These are phyloP conservation scores for Rhizopus microsporus DNA, from an alignment of 371 early-diverging fungal species.

Conservation along the genomic window DNA sequence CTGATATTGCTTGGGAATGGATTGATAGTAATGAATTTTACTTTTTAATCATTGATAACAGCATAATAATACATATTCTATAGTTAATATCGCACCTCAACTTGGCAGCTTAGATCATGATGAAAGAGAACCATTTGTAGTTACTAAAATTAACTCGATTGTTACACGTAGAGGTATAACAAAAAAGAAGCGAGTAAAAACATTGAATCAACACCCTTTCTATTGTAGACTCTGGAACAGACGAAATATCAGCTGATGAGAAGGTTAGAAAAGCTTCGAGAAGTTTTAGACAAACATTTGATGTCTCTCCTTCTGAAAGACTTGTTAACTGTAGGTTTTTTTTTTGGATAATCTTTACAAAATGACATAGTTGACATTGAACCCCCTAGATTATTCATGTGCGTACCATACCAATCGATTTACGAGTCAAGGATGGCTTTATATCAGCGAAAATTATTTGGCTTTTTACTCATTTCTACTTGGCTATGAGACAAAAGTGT, in stretches of 20 bases:
- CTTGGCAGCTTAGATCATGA: constrained; percentile 71
- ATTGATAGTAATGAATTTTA: constrained; percentile 61
- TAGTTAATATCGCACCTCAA: constrained; percentile 71
- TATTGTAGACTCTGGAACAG: constrained; percentile 65
- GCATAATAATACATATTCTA: constrained; percentile 5
- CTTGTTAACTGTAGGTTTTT: constrained; percentile 80
- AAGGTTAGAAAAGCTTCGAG: constrained; percentile 87
- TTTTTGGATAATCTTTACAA: not conserved
- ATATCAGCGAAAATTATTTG: constrained; percentile 88
- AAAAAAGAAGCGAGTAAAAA: not conserved
- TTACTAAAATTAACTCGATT: constrained; percentile 88
- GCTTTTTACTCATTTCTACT: constrained; percentile 95
- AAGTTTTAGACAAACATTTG: constrained; percentile 90
- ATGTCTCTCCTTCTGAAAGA: constrained; percentile 77
- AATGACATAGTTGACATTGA: not conserved
- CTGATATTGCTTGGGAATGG: constrained; percentile 90
- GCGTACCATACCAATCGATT: constrained; percentile 81
- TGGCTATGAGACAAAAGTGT: constrained; percentile 89
- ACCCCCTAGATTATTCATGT: constrained; percentile 81
- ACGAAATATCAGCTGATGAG: constrained; percentile 81
- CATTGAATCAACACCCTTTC: not conserved
- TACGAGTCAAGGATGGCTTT: constrained; percentile 96
- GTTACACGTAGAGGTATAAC: constrained; percentile 77
- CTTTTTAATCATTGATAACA: constrained; percentile 4
- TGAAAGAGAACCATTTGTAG: constrained; percentile 83